These are phyloP conservation scores for Starmerella bacillaris DNA, from an alignment of 805 yeast genomes.

Conservation along the genomic window DNA sequence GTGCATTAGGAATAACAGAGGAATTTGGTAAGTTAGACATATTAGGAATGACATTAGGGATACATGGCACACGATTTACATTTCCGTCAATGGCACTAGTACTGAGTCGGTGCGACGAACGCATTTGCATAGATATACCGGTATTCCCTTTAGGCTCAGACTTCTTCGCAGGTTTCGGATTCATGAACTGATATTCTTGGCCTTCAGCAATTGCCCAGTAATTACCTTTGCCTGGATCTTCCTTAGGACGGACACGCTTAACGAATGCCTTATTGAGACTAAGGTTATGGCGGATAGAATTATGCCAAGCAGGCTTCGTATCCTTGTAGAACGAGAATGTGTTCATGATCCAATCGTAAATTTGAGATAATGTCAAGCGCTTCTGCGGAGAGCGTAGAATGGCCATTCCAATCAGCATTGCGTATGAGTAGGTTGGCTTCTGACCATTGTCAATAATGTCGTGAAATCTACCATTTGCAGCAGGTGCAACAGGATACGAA, in stretches of 20 bases:
- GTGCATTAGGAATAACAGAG: too few species aligned
- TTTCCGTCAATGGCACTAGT: too few species aligned
- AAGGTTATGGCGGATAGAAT: slow-evolving; percentile 84
- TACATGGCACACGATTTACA: too few species aligned
- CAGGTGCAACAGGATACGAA: neutral
- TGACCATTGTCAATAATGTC: slow-evolving; percentile 33
- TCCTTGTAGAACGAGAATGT: slow-evolving; percentile 68
- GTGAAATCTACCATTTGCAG: slow-evolving; percentile 24
- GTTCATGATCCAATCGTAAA: slow-evolving; percentile 78
- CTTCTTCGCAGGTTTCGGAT: slow-evolving; percentile 21
- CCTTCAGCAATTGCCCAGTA: slow-evolving; percentile 86
- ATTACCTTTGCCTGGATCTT: slow-evolving; percentile 45
- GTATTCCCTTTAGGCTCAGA: too few species aligned
- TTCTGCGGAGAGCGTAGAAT: slow-evolving; percentile 60
- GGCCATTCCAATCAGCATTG: slow-evolving; percentile 84
- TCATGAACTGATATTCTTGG: slow-evolving; percentile 60
- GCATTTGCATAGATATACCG: neutral
- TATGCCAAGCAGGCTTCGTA: slow-evolving; percentile 92
- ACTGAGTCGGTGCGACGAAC: neutral
- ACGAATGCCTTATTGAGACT: slow-evolving; percentile 85
- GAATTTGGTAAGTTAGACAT: too few species aligned
- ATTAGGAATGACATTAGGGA: too few species aligned
- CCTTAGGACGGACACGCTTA: slow-evolving; percentile 72
- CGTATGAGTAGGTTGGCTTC: slow-evolving; percentile 91
- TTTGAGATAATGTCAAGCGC: slow-evolving; percentile 62